Conservation (phyloP, 1,139 yeast genomes). For the Entelexis sorbosivorans region DNA sequence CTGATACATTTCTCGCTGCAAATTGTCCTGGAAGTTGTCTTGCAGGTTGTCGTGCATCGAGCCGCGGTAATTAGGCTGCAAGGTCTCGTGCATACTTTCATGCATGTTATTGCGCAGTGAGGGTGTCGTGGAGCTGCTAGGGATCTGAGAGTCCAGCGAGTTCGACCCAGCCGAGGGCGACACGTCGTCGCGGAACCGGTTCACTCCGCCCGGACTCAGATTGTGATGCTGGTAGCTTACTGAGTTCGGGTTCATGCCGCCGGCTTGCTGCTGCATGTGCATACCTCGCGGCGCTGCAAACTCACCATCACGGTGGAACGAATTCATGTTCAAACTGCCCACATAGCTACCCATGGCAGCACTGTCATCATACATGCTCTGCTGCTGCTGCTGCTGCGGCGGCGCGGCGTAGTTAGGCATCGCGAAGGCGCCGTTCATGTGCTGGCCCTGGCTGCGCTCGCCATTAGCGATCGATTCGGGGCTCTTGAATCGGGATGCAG, state of each 20-base stretch:
- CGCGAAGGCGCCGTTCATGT: neutral
- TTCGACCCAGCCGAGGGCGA: neutral
- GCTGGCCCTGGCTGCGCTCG: neutral
- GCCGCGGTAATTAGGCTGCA: neutral
- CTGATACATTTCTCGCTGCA: constrained; percentile 14
- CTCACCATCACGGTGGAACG: neutral
- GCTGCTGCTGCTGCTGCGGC: neutral
- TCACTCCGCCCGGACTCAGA: neutral
- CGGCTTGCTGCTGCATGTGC: neutral
- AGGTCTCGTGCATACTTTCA: constrained; percentile 1
- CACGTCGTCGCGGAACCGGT: neutral
- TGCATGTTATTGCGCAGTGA: neutral
- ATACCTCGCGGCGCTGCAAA: neutral
- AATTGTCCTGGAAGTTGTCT: constrained; percentile 9
- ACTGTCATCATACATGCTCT: neutral
- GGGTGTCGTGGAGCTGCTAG: neutral
- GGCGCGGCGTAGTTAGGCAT: neutral
- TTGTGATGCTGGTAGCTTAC: neutral
- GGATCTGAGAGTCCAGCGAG: neutral
- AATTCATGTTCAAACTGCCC: neutral
- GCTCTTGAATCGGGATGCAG: neutral
- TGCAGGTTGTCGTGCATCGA: neutral
- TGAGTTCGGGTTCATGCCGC: neutral
- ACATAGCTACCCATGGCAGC: neutral
- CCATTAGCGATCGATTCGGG: constrained; percentile 1